Evolutionary conservation across 2,329 filamentous ascomycete species (phyloP), one percentile per base, ranked within the genome.

Genomic region (Stagonosporopsis chrysanthemi): DNA sequence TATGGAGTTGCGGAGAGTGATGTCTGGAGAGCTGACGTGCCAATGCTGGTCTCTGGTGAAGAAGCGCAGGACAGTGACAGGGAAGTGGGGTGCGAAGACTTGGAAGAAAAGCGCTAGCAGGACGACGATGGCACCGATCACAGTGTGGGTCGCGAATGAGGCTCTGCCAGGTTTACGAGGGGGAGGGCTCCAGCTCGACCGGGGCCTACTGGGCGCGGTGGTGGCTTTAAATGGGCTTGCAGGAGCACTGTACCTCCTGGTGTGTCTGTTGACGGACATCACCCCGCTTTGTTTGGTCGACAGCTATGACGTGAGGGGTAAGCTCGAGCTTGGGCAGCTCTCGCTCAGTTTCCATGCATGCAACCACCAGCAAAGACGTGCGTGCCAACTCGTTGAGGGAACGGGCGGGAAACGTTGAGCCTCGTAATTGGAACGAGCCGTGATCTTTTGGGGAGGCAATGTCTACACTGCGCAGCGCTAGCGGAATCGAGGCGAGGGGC

Each of bases 51-150:
- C 62, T 52, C 55, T 62, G 35, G 60, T 58, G 47, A 71, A 56
- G 66, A 69, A 58, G 58, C 67, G 64, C 47, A 70, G 55, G 63
- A 71, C 48, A 48, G 69, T 61, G 71, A 67, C 63, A 60, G 69
- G 67, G 54, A 76, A 69, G 63, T 70, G 73, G 64, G 75, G 75
- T 66, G 70, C 67, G 58, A 76, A 65, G 58, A 77, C 64, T 60
- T 72, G 74, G 59, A 70, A 60, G 56, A 63, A 64, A 42, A 77
- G 69, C 54, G 71, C 72, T 61, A 77, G 65, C 46, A 75, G 40
- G 22, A 77, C 61, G 44, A 75, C 62, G 51, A 71, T 65, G 46
- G 72, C 56, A 57, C 69, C 67, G 61, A 71, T 58, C 45, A 58
- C 58, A 42, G 61, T 58, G 61, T 69, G 66, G 65, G 68, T 60